Base-by-base conservation (phyloP, 805 yeast genomes). In the Citeromyces nyonsensis region DNA sequence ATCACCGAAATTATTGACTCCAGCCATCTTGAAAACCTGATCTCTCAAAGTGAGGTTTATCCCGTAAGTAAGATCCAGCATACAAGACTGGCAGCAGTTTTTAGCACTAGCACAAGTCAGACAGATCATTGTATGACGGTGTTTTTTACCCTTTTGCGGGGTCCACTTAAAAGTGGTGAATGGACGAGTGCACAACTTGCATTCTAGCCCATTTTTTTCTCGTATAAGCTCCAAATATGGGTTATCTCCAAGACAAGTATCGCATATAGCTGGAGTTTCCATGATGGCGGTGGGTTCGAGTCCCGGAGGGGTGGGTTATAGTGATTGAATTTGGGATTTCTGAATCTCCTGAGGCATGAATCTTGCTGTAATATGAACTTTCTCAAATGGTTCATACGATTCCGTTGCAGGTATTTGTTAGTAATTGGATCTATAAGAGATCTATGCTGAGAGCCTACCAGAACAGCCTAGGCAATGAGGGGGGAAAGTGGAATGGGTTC, bases 11-110 rank as follows among this genome's bases (percentile, higher is more conserved):
- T 32, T 33, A 12, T 40, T 37, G 6, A 36, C 56, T 10, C 75
- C 76, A 2, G 86, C 77, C 64, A 83, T 62, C 42, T 73, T 72
- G 43, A 85, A 51, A 4, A 94, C 81, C 2, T 83, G 73, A 44
- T 86, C 95, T 40, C 95, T 60, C 5, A 84, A 55, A 8, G 74
- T 70, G 11, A 84, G 49, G 1, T 94, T 83, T n/a, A 91, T 69
- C 3, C 85, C 82, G 56, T 73, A 81, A 20, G 76, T 69, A 28
- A 86, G 56, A 54, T 88, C 97, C 24, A 79, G 51, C 70, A 84
- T 67, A 51, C 98, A 88, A 15, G 73, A 57, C 50, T 91, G 97
- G 48, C 98, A 88, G 43, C 93, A 78, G 53, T 82, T 78, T 37
- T 77, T 66, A 29, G 76, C 71, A 28, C 74, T 59, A 1, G 96